Conservation (phyloP, 495 filamentous ascomycete species). For the Neurospora sp. region DNA sequence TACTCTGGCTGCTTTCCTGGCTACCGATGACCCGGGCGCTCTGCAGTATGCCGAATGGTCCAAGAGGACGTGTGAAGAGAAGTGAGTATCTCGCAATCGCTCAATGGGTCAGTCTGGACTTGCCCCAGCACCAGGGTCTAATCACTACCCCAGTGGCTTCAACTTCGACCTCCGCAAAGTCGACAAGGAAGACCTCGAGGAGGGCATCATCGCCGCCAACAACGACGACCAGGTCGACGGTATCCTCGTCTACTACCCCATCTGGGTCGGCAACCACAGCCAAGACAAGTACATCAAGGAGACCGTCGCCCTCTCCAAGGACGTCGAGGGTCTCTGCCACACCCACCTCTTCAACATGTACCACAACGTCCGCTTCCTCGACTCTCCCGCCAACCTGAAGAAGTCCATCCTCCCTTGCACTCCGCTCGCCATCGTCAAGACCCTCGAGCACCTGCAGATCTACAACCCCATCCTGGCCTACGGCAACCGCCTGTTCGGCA, state of each 20-base stretch:
- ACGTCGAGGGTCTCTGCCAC: constrained; percentile 92
- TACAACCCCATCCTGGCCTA: constrained; percentile 96
- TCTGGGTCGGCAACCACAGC: constrained; percentile 62
- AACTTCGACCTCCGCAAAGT: constrained; percentile 73
- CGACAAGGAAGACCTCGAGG: constrained; percentile 78
- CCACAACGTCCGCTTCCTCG: constrained; percentile 91
- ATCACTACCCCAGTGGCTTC: constrained; percentile 57
- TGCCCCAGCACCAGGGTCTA: constrained; percentile 3
- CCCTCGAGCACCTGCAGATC: constrained; percentile 85
- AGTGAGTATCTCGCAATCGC: constrained; percentile 46
- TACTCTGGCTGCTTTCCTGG: constrained; percentile 79
- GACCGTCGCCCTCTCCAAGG: constrained; percentile 79
- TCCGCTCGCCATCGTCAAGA: constrained; percentile 89
- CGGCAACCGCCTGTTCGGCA: constrained; percentile 84
- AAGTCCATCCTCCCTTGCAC: constrained; percentile 95
- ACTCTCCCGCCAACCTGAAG: constrained; percentile 59
- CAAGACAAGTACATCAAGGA: constrained; percentile 94
- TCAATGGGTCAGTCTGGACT: not conserved
- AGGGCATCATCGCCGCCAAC: constrained; percentile 75
- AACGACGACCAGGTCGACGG: constrained; percentile 68
- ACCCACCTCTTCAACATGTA: constrained; percentile 98
- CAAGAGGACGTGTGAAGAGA: constrained; percentile 87
- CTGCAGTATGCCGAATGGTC: constrained; percentile 94
- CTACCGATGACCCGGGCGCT: constrained; percentile 83
- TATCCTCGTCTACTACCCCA: constrained; percentile 97